Evolutionary conservation across 164 flowering plant genomes (phyloP), one percentile per base, ranked within the genome.

Genomic region (Cinnamomum micranthum): DNA sequence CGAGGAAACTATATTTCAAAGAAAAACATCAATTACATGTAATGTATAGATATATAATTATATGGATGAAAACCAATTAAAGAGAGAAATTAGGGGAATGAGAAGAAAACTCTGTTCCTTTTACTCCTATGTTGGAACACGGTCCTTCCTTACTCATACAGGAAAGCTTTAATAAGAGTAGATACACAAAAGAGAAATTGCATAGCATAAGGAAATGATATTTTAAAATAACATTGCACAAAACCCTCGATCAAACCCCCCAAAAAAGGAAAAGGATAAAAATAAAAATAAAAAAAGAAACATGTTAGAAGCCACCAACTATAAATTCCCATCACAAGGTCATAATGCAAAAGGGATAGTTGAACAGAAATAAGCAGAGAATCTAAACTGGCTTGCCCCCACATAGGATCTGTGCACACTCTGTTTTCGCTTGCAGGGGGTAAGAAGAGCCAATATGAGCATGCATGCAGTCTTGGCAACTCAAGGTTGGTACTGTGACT

Each of bases 311-410:
- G 35, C 5, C 11, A 27, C 22, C 28, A 31, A 66, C 69, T 22
- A 24, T 24, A 64, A 24, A 64, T 10, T 20, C 47, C 69, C 41
- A 66, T 4, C 50, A 66, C 50, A 66, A 31, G 69, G 15, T 25
- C 69, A 50, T 66, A 31, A 31, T 27, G 69, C 69, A 15, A 4
- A 31, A 31, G 69, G 22, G 69, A 66, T 27, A 25, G 69, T 31
- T 5, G 28, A 66, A 31, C 69, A 31, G 50, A 28, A 27, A 66
- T 25, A 27, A 28, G 41, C 23, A 66, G 20, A 64, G 23, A 27
- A 66, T 25, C 68, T 65, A 55, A 65, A 24, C 69, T 66, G 69
- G 50, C 69, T 66, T 17, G 6, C 69, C 69, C 69, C 28, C 41
- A 64, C 15, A 11, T 27, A 64, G 7, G 59, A 55, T 64, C 63